Base-by-base conservation (phyloP, 129 eudicot species). In the Daucus carota region DNA sequence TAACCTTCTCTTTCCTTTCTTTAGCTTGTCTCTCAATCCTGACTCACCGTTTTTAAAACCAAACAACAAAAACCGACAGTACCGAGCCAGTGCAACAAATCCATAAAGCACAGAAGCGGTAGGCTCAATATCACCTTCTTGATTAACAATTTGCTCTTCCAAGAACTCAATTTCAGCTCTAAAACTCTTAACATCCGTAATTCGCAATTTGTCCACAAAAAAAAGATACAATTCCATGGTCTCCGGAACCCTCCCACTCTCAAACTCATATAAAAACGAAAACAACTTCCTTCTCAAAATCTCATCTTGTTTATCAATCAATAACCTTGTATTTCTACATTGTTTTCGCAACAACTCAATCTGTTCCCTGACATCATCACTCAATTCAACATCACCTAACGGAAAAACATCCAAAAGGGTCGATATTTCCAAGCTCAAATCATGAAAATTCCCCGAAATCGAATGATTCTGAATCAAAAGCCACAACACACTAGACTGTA, bases 361-460 rank as follows among this genome's bases (percentile, higher is more conserved):
- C 42, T 86, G 96, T 71, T 92, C 98, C 76, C 59, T 85, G 26
- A 90, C 90, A 77, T 92, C 98, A 17, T 80, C 83, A 62, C 75
- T 80, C 68, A 87, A 63, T 38, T 77, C 73, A 43, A 90, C 38
- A 47, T 88, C 81, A 6, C 59, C 31, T 18, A 88, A 40, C 8
- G 98, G 98, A 17, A 92, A 84, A 68, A 92, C 94, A 83, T 92
- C 98, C 82, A 92, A 88, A 45, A 90, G 83, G 6, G 96, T 90
- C 5, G 86, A 88, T 12, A 92, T 80, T 44, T 92, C 94, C 72
- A 77, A 87, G 74, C 81, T 83, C 59, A 92, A 75, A 79, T 92
- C 98, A 81, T 92, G 90, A 73, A 92, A 92, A 85, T 88, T 90
- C 13, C 94, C 90, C 14, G 96, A 86, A 80, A 92, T 83, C 15